Percentiles rank a stretch among this genome's conserved stretches.
These are phyloP conservation scores for Letharia lupina DNA, from an alignment of 495 filamentous ascomycete species.

Conservation along the genomic window DNA sequence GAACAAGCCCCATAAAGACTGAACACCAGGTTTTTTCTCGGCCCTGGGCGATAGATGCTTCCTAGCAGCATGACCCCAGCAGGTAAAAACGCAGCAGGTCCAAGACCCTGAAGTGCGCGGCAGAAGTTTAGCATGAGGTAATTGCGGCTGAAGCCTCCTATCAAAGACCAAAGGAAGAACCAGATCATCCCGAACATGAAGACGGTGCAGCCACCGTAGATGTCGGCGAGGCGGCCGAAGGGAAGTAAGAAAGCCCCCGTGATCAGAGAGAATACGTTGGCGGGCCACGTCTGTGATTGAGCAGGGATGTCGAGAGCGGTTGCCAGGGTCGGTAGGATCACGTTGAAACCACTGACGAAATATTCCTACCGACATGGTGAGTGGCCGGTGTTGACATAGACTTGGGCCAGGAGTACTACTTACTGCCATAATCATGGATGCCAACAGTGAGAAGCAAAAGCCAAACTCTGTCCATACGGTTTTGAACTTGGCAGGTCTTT, in stretches of 20 bases:
- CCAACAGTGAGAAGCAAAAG: constrained; percentile 63
- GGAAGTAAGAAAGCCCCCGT: constrained; percentile 64
- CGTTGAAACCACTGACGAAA: constrained; percentile 77
- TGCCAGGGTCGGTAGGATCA: constrained; percentile 62
- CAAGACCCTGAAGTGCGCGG: constrained; percentile 71
- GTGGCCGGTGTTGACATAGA: not conserved
- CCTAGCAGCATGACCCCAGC: constrained; percentile 72
- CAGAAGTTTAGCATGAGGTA: constrained; percentile 65
- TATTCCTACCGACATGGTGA: constrained; percentile 45
- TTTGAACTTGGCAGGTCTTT: constrained; percentile 57
- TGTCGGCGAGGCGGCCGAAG: constrained; percentile 69
- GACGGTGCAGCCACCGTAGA: constrained; percentile 62
- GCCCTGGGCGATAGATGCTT: constrained; percentile 71
- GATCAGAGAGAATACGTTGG: constrained; percentile 68
- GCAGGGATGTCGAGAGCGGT: constrained; percentile 54
- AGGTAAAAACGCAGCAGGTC: constrained; percentile 67
- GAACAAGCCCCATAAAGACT: constrained; percentile 71
- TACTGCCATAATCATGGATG: constrained; percentile 65
- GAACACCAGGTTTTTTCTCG: constrained; percentile 79
- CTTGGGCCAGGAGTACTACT: constrained; percentile 21
- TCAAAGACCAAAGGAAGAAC: constrained; percentile 62
- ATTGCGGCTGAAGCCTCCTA: constrained; percentile 61
- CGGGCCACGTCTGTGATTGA: constrained; percentile 63
- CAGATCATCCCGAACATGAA: constrained; percentile 62
- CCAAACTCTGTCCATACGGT: constrained; percentile 52